phyloP scores from a whole-genome alignment of 495 filamentous ascomycete species.

The Acidiella bohemica region DNA sequence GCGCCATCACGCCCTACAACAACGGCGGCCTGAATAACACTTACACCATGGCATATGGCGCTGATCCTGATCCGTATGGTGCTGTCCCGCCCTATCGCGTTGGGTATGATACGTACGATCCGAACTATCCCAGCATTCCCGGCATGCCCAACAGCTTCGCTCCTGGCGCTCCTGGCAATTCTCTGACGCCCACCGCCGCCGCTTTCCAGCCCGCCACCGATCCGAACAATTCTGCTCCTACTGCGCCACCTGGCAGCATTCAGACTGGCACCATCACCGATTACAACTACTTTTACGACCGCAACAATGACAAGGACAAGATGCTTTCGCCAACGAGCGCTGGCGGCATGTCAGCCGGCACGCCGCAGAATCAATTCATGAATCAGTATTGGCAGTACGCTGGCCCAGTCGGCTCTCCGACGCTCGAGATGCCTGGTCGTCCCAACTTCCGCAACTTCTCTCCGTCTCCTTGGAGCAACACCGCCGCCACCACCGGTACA shows the following conservation, averaged over 20 bases:
- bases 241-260: neutral
- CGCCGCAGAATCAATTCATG: neutral
- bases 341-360: neutral
- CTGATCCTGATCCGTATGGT: constrained; percentile 19
- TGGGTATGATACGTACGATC: constrained; percentile 15
- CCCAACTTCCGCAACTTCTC: constrained; percentile 1
- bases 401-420: neutral
- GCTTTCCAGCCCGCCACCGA: constrained; percentile 1
- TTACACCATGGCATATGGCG: constrained; percentile 18
- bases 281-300: constrained; percentile 14
- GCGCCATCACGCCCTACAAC: constrained; percentile 8
- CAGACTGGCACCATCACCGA: neutral
- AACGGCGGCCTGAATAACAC: constrained; percentile 2
- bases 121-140: constrained; percentile 17
- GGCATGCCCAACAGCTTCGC: constrained; percentile 18
- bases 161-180: constrained; percentile 1
- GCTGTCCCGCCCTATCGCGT: constrained; percentile 18
- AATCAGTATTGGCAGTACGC: neutral
- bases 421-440: neutral
- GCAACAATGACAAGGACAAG: neutral
- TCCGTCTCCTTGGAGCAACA: neutral
- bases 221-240: neutral
- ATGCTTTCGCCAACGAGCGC: neutral
- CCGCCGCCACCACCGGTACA: neutral
- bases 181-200: neutral